phyloP scores from a whole-genome alignment of 1,284 basidiomycete genomes.

The Sporisorium exsertum region DNA sequence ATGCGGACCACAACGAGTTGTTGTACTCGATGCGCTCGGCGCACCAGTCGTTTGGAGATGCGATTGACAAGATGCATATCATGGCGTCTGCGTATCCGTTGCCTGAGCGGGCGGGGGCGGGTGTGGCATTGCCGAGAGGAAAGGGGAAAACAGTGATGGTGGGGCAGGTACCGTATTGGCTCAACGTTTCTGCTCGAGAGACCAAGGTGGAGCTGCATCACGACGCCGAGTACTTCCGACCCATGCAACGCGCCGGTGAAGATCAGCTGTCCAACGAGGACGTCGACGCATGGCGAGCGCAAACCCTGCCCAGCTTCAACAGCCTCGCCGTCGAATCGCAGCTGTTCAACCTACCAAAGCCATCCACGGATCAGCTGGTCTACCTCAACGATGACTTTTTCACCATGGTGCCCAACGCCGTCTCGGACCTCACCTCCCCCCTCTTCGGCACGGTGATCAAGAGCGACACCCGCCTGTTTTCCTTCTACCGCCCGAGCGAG shows the following conservation, averaged over 20 bases:
- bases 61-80: slow-evolving; percentile 44
- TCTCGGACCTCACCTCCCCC: slow-evolving; percentile 45
- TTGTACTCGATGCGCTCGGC: slow-evolving; percentile 45
- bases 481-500: slow-evolving; percentile 40
- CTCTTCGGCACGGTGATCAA: slow-evolving; percentile 54
- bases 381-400: slow-evolving; percentile 61
- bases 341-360: slow-evolving; percentile 32
- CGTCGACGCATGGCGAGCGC: slow-evolving; percentile 30
- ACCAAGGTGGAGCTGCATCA: slow-evolving; percentile 29
- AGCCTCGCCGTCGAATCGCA: slow-evolving; percentile 54
- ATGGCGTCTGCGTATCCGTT: slow-evolving; percentile 48
- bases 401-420: slow-evolving; percentile 23
- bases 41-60: slow-evolving; percentile 19
- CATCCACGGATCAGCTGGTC: slow-evolving; percentile 39
- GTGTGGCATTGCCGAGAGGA: background rate
- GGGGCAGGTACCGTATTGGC: slow-evolving; percentile 29
- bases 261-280: slow-evolving; percentile 3
- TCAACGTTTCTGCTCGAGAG: slow-evolving; percentile 1
- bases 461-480: slow-evolving; percentile 35
- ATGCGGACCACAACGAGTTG: slow-evolving; percentile 52
- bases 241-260: slow-evolving; percentile 18
- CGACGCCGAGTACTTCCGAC: slow-evolving; percentile 35
- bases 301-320: slow-evolving; percentile 55
- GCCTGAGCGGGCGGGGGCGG: background rate
- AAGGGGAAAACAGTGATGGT: slow-evolving; percentile 3